Percentiles rank a stretch among this genome's conserved stretches.
Evolutionary conservation across 257 asterid species (phyloP).

Genomic region (Nicotiana obtusifolia): DNA sequence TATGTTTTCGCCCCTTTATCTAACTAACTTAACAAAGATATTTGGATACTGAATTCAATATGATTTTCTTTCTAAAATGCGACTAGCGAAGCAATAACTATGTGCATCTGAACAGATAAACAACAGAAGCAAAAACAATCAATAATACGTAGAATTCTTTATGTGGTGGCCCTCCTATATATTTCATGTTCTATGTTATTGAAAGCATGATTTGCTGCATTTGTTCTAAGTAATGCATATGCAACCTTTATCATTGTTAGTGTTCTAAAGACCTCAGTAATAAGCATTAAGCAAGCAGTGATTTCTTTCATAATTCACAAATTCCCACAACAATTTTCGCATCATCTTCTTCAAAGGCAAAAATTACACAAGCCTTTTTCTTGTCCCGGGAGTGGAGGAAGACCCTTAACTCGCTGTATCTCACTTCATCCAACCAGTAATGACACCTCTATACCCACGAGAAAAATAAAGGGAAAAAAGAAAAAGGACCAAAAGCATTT

Average conservation of each 20-base stretch:
- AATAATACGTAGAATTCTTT: neutral
- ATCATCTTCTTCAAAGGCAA: neutral
- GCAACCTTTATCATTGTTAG: neutral
- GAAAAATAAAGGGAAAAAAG: neutral
- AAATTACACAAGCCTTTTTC: neutral
- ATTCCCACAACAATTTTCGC: neutral
- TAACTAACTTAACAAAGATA: neutral
- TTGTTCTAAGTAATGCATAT: neutral
- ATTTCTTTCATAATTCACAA: neutral
- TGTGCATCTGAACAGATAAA: neutral
- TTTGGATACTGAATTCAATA: neutral
- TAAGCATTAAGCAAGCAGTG: neutral
- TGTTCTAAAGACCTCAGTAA: neutral
- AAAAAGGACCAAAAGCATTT: neutral
- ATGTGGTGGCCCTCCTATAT: neutral
- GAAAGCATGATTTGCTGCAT: neutral
- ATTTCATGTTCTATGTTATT: neutral
- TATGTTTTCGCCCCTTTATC: neutral
- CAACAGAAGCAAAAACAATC: neutral
- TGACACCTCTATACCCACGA: neutral
- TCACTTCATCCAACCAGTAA: neutral
- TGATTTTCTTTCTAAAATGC: neutral
- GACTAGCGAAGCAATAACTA: neutral
- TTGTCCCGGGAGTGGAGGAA: neutral
- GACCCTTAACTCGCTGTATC: neutral